phyloP scores from a whole-genome alignment of 139 green algal species.

The Picocystis salinarum region DNA sequence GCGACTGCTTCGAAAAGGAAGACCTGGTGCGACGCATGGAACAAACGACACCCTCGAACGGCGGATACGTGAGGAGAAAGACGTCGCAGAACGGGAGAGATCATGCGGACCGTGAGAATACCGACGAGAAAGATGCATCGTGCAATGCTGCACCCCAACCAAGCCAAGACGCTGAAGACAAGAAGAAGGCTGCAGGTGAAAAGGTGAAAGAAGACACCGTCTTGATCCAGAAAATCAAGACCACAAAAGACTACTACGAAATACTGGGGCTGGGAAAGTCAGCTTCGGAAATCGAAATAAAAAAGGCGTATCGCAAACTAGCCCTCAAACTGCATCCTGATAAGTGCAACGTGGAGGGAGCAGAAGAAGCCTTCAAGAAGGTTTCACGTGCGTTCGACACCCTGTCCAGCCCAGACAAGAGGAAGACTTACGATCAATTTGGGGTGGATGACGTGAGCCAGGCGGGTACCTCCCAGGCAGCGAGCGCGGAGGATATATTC shows the following conservation, averaged over 20 bases:
- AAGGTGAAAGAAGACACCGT: not conserved
- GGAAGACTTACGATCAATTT: slow-evolving; percentile 2
- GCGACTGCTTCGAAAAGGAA: no score
- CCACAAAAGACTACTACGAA: not conserved
- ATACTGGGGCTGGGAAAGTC: not conserved
- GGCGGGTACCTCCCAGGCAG: not conserved
- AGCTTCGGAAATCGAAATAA: not conserved
- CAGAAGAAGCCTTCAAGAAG: slow-evolving; percentile 6
- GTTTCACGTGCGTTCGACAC: slow-evolving; percentile 1
- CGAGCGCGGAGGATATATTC: not conserved
- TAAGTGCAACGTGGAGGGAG: slow-evolving; percentile 5
- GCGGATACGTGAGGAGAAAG: no score
- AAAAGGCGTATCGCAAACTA: slow-evolving; percentile 2
- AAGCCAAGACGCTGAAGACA: no score
- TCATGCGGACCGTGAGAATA: no score
- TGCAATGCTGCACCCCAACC: no score
- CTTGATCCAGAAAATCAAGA: not conserved
- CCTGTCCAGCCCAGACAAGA: slow-evolving; percentile 4
- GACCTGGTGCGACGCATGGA: no score
- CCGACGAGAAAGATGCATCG: no score
- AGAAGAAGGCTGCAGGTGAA: no score
- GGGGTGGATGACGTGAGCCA: not conserved
- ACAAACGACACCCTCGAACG: no score
- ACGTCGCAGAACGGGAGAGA: no score
- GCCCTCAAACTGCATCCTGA: slow-evolving; percentile 5